Evolutionary conservation across 148 eudicot species (phyloP), one percentile per base, ranked within the genome.

Genomic region (Vaccinium darrowii): DNA sequence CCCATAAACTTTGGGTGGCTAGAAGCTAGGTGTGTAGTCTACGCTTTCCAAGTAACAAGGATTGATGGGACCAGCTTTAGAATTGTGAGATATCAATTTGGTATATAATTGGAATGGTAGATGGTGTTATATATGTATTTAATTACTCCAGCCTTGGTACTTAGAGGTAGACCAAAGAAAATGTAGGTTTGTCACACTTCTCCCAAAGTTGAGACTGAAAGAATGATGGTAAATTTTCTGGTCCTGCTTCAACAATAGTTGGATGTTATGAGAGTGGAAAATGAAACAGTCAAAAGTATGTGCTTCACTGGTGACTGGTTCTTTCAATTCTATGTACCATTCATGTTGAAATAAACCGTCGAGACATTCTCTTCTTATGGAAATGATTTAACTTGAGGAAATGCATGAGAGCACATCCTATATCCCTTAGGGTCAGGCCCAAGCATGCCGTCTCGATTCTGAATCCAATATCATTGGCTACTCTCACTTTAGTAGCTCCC

Each of bases 271-370:
- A 62, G 67, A 36, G 50, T 4, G 7, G 49, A 13, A 75, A 76
- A 49, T 21, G 56, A 50, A 76, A 50, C 79, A 47, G 33, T 78
- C 23, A 53, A 25, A 14, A 27, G 49, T 54, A 54, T 54, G 65
- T 79, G 36, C 23, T 79, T 78, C 23, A 79, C 49, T 30, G 36
- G 43, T 54, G 65, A 79, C 63, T 30, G 58, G 49, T 53, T 79
- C 21, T 8, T 19, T 14, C 18, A 60, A 56, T n/a, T 16, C 49
- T 27, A 56, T 79, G 62, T 33, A 78, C 18, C 54, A 54, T 54
- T 79, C 19, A 8, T 33, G 49, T 79, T 79, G 63, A 49, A 79
- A 79, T 54, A 54, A 36, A 30, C 58, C 7, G 14, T 19, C 15
- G n/a, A 79, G 63, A 53, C 51, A 54, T 27, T 60, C 81, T 36